A percentile compares a stretch with the other conserved stretches of the same genome.
These are phyloP conservation scores for Claviceps sp. DNA, from an alignment of 2,329 filamentous ascomycete species.

Conservation along the genomic window DNA sequence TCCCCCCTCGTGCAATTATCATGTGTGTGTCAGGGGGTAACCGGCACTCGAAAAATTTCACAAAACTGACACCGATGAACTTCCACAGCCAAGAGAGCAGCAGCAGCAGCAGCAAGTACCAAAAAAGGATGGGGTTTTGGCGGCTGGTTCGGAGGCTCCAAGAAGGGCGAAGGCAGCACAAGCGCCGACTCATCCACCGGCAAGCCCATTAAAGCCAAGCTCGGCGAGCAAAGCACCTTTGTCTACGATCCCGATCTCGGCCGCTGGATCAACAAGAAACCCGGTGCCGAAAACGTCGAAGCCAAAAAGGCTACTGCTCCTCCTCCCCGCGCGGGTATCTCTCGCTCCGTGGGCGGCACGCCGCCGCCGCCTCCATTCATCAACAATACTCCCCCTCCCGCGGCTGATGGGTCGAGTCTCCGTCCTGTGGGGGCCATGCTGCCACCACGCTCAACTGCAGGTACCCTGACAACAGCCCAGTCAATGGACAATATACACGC, in stretches of 20 bases:
- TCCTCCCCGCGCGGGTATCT: slow-evolving; percentile 50
- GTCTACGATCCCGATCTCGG: slow-evolving; percentile 92
- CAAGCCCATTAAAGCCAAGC: slow-evolving; percentile 77
- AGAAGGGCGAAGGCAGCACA: slow-evolving; percentile 32
- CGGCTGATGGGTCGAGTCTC: slow-evolving; percentile 16
- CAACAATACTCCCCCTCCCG: slow-evolving; percentile 23
- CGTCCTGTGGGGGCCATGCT: slow-evolving; percentile 16
- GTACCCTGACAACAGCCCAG: slow-evolving; percentile 2
- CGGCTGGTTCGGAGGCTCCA: slow-evolving; percentile 70
- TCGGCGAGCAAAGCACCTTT: slow-evolving; percentile 87
- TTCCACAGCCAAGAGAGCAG: slow-evolving; percentile 41
- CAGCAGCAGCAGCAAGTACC: slow-evolving; percentile 30
- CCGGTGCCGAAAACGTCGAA: slow-evolving; percentile 47
- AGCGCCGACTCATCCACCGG: slow-evolving; percentile 31
- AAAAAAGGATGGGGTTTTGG: slow-evolving; percentile 70
- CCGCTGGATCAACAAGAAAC: slow-evolving; percentile 97
- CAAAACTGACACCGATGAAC: neutral
- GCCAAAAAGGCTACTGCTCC: slow-evolving; percentile 59
- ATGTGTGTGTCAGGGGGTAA: no score
- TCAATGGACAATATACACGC: slow-evolving; percentile 19
- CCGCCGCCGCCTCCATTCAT: slow-evolving; percentile 37
- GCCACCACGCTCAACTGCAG: slow-evolving; percentile 10
- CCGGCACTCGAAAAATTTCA: neutral
- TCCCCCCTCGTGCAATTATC: no score
- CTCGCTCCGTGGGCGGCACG: slow-evolving; percentile 39